These are phyloP conservation scores for Jamesozyma hellenica DNA, from an alignment of 805 yeast species.

Conservation along the genomic window DNA sequence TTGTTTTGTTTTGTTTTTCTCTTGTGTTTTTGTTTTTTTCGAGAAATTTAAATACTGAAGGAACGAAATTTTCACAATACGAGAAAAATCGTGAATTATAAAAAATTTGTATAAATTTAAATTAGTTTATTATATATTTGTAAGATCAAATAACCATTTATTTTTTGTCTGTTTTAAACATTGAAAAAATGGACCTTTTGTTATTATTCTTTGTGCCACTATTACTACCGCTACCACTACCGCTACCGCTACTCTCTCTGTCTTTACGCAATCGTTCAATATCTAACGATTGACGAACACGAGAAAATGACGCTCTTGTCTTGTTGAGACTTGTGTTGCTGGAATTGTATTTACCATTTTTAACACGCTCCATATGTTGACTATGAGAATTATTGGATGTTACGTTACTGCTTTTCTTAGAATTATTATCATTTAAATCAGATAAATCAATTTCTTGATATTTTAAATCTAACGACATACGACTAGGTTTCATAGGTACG, in stretches of 20 bases:
- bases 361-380: not conserved
- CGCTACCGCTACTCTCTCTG: not conserved
- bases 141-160: not conserved
- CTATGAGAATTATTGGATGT: not conserved
- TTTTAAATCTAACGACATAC: slow-evolving; percentile 22
- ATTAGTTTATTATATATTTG: too few relatives aligned
- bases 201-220: not conserved
- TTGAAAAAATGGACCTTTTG: slow-evolving; percentile 22
- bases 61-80: too few relatives aligned
- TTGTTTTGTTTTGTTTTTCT: too few relatives aligned
- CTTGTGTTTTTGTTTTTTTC: too few relatives aligned
- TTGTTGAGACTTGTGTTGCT: slow-evolving; percentile 7
- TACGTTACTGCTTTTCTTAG: not conserved
- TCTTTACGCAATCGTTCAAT: slow-evolving; percentile 19
- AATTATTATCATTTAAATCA: slow-evolving; percentile 1
- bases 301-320: slow-evolving; percentile 14
- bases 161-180: slow-evolving; percentile 17
- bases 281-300: slow-evolving; percentile 24
- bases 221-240: not conserved
- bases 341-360: slow-evolving; percentile 3
- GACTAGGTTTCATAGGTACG: slow-evolving; percentile 1
- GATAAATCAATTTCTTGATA: slow-evolving; percentile 19
- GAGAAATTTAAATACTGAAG: too few relatives aligned
- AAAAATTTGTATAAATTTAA: too few relatives aligned
- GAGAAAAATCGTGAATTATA: too few relatives aligned